Base-by-base conservation (phyloP, 306 rosid species). In the Vigna unguiculata region DNA sequence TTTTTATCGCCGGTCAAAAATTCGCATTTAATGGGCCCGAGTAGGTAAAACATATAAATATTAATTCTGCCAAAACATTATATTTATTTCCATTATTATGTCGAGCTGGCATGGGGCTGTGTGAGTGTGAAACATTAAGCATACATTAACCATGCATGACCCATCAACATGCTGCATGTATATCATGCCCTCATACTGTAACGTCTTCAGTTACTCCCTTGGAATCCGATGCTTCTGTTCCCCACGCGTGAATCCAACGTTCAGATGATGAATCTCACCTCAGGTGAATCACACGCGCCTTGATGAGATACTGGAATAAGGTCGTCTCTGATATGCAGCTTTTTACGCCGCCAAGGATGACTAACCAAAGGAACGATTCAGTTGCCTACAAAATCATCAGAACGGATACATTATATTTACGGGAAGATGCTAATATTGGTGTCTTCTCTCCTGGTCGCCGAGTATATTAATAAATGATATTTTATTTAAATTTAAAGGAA, bases 1-100 rank as follows among this genome's bases (percentile, higher is more conserved):
- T 81, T 81, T 72, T 62, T 80, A 60, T 78, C 38, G 45, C 12
- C 51, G 60, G 87, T 85, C 88, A 89, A 89, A 84, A 79, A 22
- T 36, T 41, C 52, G 68, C 76, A 86, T 69, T 76, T 76, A 81
- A 58, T 25, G 60, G 66, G 9, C 4, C 7, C 51, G 78, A 41
- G 83, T 82, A 79, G 80, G 83, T 72, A 69, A 78, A 68, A 59
- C 83, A 67, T 63, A 71, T 67, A 45, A 61, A 43, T 67, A 67
- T 67, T 67, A 67, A 67, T 67, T 21, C 25, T 4, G 13, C 52
- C 1, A 63, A 63, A 30, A 40, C 45, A 40, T 65, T 65, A 41
- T 9, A 65, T 41, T 65, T 65, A 41, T 43, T 67, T 67, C 36
- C 13, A 45, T 67, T 21, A 45, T 22, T 43, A 67, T 2, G 5